phyloP scores from a whole-genome alignment of 176 grass and related monocot genomes.

The Eleusine indica region DNA sequence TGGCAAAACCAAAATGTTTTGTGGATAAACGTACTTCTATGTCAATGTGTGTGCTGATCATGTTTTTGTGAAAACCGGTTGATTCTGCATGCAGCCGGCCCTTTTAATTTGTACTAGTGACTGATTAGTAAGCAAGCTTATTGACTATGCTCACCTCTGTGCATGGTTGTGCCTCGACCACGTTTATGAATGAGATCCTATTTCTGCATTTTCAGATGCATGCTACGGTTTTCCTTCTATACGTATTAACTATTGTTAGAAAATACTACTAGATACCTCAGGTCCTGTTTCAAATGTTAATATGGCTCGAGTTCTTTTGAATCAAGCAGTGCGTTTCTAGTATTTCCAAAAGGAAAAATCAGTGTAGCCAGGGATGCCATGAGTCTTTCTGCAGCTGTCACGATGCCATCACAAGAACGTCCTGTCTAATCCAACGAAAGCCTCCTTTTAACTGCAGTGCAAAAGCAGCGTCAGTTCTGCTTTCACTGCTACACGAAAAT shows the following conservation, averaged over 20 bases:
- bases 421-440: slow-evolving; percentile 15
- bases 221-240: too few species aligned
- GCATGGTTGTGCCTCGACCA: background rate
- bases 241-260: too few species aligned
- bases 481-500: background rate
- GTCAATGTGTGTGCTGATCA: too few species aligned
- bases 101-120: background rate
- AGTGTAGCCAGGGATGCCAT: background rate
- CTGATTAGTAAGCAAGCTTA: background rate
- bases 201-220: background rate
- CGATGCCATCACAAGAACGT: background rate
- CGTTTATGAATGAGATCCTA: background rate
- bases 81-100: too few species aligned
- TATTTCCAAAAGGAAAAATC: too few species aligned
- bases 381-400: background rate
- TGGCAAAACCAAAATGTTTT: too few species aligned
- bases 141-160: background rate
- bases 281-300: background rate
- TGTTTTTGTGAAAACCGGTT: too few species aligned
- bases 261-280: background rate
- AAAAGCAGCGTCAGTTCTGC: background rate
- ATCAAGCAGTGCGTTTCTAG: too few species aligned
- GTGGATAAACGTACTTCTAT: too few species aligned
- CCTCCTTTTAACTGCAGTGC: slow-evolving; percentile 1
- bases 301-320: too few species aligned